Evolutionary conservation across 768 basidiomycete species (phyloP).

Genomic region (Mycena vulgaris): DNA sequence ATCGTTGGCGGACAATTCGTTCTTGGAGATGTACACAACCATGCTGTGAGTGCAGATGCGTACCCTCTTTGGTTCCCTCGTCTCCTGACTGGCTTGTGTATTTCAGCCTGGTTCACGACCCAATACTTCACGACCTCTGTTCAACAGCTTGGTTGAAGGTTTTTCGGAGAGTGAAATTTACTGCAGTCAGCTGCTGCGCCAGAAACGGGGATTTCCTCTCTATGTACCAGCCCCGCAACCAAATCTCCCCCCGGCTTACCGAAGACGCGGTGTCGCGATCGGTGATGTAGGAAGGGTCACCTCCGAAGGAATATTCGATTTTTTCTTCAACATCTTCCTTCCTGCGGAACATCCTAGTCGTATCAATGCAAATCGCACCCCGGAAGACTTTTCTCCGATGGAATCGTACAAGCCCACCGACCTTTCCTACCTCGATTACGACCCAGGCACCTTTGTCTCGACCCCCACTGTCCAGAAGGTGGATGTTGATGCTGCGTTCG

Average conservation of each 20-base stretch:
- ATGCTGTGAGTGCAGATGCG: neutral
- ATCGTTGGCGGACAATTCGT: neutral
- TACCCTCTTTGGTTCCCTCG: too few species aligned
- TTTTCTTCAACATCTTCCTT: too few species aligned
- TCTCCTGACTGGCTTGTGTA: too few species aligned
- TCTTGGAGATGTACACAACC: neutral
- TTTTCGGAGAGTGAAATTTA: conserved; percentile 27
- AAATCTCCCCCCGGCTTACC: conserved; percentile 35
- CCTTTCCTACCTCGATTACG: neutral
- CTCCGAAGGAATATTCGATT: conserved; percentile 48
- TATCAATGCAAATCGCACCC: conserved; percentile 42
- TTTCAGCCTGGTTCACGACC: too few species aligned
- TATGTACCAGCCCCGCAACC: conserved; percentile 47
- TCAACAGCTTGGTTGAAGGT: neutral
- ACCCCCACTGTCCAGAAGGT: neutral
- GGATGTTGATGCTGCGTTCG: neutral
- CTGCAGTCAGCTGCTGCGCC: conserved; percentile 23
- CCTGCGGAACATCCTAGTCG: too few species aligned
- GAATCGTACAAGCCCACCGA: neutral
- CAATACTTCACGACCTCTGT: too few species aligned
- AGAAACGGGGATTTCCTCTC: conserved; percentile 48
- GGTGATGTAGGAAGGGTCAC: conserved; percentile 54
- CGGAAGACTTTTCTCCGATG: conserved; percentile 41
- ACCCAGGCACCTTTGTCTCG: conserved; percentile 6
- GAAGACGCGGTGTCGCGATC: conserved; percentile 44